Conservation (phyloP, 805 yeast species). For the Teunomyces aglyptinius region DNA sequence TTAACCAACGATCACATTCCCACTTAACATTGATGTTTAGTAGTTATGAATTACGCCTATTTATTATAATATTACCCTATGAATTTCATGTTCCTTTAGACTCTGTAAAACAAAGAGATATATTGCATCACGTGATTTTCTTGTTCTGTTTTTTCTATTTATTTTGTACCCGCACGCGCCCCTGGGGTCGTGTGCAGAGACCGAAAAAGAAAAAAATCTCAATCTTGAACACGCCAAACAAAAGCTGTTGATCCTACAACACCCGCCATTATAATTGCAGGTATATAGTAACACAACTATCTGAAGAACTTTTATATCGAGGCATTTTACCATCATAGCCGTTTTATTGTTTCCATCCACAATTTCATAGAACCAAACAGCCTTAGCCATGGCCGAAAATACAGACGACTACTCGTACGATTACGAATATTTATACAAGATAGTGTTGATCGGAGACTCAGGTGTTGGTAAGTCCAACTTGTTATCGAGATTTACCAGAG, state of each 20-base stretch:
- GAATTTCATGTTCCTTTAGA: too few species aligned
- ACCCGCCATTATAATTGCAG: not conserved
- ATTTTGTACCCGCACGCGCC: not conserved
- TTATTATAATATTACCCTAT: too few species aligned
- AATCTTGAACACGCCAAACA: slow-evolving; percentile 2
- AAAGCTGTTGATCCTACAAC: not conserved
- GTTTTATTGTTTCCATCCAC: not conserved
- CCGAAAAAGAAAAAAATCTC: not conserved
- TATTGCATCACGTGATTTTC: not conserved
- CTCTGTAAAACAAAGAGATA: too few species aligned
- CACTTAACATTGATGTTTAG: not conserved
- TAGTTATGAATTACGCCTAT: not conserved
- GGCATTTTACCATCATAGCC: not conserved
- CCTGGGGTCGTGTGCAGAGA: not conserved
- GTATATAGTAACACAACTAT: not conserved
- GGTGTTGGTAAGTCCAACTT: slow-evolving; percentile 97
- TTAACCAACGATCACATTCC: not conserved
- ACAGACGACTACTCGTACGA: slow-evolving; percentile 54
- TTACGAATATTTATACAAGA: slow-evolving; percentile 91
- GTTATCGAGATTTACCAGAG: slow-evolving; percentile 88
- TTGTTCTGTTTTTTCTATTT: not conserved
- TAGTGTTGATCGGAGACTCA: slow-evolving; percentile 94
- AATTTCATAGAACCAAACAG: not conserved
- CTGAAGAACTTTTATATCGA: not conserved
- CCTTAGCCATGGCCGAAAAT: slow-evolving; percentile 32